A percentile compares a stretch with the other conserved stretches of the same genome.
Conservation (phyloP, 176 grass and related monocot genomes). For the Stipa capillata region DNA sequence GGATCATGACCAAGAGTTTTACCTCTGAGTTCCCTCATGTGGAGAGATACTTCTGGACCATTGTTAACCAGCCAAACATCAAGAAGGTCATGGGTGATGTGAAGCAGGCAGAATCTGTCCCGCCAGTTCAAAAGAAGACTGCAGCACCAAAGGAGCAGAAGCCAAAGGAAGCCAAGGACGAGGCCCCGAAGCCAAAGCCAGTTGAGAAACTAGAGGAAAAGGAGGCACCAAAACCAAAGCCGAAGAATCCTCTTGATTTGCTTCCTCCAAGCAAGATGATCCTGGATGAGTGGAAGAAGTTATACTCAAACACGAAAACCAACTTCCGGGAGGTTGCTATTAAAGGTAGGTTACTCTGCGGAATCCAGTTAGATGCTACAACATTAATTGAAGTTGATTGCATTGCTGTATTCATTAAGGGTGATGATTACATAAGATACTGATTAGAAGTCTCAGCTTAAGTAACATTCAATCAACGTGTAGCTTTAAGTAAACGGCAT, state of each 20-base stretch:
- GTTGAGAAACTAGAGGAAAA: conserved; percentile 40
- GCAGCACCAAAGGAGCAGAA: conserved; percentile 61
- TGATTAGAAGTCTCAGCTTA: not conserved
- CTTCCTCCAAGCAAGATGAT: conserved; percentile 88
- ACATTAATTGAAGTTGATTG: not conserved
- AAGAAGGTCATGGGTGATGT: conserved; percentile 54
- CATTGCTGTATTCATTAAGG: not conserved
- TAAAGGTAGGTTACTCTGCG: conserved; percentile 46
- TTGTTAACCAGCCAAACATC: conserved; percentile 79
- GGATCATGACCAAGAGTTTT: conserved; percentile 66
- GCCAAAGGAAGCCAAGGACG: conserved; percentile 62
- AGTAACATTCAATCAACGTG: not conserved
- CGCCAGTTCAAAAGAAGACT: conserved; percentile 38
- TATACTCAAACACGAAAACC: conserved; percentile 86
- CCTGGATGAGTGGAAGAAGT: conserved; percentile 88
- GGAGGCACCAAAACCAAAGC: conserved; percentile 71
- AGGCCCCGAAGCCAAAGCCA: conserved; percentile 47
- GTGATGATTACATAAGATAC: not conserved
- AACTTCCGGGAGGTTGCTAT: conserved; percentile 88
- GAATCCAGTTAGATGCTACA: not conserved
- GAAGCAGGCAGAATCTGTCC: conserved; percentile 60
- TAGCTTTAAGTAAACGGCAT: not conserved
- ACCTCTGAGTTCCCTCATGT: conserved; percentile 74
- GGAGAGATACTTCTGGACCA: conserved; percentile 87
- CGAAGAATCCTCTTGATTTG: conserved; percentile 79